These are phyloP conservation scores for Cokeromyces recurvatus DNA, from an alignment of 371 early-diverging fungal species.

Conservation along the genomic window DNA sequence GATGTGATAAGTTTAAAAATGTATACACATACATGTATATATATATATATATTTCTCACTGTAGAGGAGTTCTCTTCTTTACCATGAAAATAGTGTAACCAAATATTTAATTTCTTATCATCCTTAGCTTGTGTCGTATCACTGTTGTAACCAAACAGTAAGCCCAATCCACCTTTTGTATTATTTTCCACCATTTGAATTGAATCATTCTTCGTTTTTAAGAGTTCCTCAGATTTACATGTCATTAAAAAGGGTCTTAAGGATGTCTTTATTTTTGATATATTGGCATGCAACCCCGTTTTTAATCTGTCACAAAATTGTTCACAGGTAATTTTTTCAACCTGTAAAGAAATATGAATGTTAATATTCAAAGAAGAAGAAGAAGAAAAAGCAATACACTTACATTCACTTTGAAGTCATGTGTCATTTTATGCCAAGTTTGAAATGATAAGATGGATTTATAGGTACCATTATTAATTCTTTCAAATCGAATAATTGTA, in stretches of 20 bases:
- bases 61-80: neutral
- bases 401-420: constrained; percentile 46
- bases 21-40: neutral
- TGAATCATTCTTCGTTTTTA: constrained; percentile 40
- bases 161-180: constrained; percentile 70
- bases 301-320: constrained; percentile 48
- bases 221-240: constrained; percentile 69
- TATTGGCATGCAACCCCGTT: constrained; percentile 48
- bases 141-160: constrained; percentile 83
- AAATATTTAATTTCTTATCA: constrained; percentile 65
- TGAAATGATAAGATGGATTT: constrained; percentile 43
- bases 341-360: neutral
- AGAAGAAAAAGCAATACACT: neutral
- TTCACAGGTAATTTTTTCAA: constrained; percentile 21
- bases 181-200: constrained; percentile 12
- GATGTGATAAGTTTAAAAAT: neutral
- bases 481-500: constrained; percentile 85
- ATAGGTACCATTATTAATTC: constrained; percentile 47
- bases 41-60: no score
- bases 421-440: constrained; percentile 60
- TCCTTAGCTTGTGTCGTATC: constrained; percentile 72
- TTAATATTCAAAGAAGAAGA: neutral
- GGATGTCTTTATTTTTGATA: constrained; percentile 59
- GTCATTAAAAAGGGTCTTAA: constrained; percentile 77
- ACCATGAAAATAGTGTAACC: constrained; percentile 74